Evolutionary conservation across 1,284 basidiomycete genomes (phyloP).

Genomic region (Fomitiporia mediterranea): DNA sequence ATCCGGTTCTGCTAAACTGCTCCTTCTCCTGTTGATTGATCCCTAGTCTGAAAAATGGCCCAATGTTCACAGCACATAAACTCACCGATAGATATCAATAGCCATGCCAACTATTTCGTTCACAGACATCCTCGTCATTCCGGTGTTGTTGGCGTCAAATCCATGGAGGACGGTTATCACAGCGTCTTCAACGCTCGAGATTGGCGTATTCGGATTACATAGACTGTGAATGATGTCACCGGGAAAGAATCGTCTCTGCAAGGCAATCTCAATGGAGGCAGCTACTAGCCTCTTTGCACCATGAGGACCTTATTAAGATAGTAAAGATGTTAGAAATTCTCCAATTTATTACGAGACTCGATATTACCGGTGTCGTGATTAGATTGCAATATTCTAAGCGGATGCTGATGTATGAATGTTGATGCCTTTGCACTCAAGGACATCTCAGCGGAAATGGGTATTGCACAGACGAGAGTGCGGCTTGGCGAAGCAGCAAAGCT

Average conservation of each 20-base stretch:
- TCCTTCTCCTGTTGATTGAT: constrained; percentile 32
- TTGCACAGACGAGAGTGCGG: constrained; percentile 44
- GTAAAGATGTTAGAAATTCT: too few species aligned
- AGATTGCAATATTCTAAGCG: constrained; percentile 20
- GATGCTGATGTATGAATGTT: constrained; percentile 39
- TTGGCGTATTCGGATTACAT: constrained; percentile 18
- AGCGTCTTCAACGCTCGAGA: constrained; percentile 22
- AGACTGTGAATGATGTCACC: constrained; percentile 26
- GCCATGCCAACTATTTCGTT: constrained; percentile 49
- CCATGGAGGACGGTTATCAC: constrained; percentile 19
- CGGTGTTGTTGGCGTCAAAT: constrained; percentile 28
- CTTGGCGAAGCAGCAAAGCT: constrained; percentile 49
- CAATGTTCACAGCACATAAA: not conserved
- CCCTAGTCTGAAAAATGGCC: not conserved
- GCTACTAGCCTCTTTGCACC: constrained; percentile 18
- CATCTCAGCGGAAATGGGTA: constrained; percentile 32
- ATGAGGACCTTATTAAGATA: constrained; percentile 26
- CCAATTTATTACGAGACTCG: too few species aligned
- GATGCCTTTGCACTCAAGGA: constrained; percentile 32
- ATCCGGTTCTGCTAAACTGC: constrained; percentile 28
- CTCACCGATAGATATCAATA: constrained; percentile 54
- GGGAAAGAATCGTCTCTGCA: constrained; percentile 21
- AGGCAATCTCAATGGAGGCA: constrained; percentile 19
- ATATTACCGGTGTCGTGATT: constrained; percentile 20
- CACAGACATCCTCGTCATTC: constrained; percentile 32